Base-by-base conservation (phyloP, 768 basidiomycete species). In the Obba rivulosa region DNA sequence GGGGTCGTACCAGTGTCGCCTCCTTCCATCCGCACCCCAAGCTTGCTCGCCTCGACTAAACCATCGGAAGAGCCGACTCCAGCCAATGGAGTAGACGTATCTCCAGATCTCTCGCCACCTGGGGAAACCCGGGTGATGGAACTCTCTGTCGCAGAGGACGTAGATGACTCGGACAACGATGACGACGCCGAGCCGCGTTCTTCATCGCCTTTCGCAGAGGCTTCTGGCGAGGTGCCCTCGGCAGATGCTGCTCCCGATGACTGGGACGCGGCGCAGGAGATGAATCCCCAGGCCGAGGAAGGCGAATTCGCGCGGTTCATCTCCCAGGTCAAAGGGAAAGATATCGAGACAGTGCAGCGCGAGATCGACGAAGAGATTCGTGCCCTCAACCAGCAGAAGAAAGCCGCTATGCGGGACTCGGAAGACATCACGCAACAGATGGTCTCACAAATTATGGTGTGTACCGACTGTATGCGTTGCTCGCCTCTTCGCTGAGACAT, bases 391-490 rank as follows among this genome's bases (percentile, higher is more conserved):
- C 75, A 81, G 65, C 87, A 94, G 68, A 79, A 81, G 62, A 94
- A 91, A 64, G 81, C 81, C 24, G 92, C 92, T 18, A 83, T 93
- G 81, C 76, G 94, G 10, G 94, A 97, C 67, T 87, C 92, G 2
- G 96, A 97, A 60, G 92, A 97, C 60, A 80, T 98, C 54, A 93
- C 92, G 2, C 87, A 91, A 62, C 89, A 95, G 56, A 97, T 95
- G 93, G 77, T 95, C 45, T 74, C 82, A 4, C 96, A 98, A 64
- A 80, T 82, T 52, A 79, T 80, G 74, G 77, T 78, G 31, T 23
- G 68, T 35, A n/a, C 17, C 43, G 9, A 22, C 28, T 17, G n/a
- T 44, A n/a, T 28, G 14, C 17, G 25, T 18, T 18, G 18, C 46
- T 49, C 21, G 42, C 42, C 36, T 35, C 16, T 24, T 11, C 22